Evolutionary conservation across 2,329 filamentous ascomycete genomes (phyloP).

Genomic region (Apiospora rasikravindrae): DNA sequence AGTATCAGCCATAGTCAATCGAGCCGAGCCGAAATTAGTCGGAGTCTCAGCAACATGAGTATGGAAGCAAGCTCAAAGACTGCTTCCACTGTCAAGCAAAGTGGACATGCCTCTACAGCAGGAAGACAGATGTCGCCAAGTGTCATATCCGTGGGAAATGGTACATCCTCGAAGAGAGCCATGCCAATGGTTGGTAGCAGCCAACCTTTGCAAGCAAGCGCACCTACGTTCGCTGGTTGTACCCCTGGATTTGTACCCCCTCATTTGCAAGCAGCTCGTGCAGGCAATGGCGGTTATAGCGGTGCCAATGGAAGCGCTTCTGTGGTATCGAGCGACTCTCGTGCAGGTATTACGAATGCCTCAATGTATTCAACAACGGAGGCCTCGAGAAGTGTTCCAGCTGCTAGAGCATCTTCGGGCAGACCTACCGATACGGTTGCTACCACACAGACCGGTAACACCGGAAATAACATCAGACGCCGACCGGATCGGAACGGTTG

Average conservation of each 20-base stretch:
- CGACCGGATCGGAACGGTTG: constrained; percentile 12
- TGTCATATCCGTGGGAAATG: not conserved
- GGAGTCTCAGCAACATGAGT: not conserved
- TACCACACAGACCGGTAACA: not conserved
- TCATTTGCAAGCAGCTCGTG: not conserved
- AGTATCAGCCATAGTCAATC: not conserved
- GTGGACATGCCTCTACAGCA: not conserved
- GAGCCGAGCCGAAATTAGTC: not conserved
- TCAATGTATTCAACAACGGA: not conserved
- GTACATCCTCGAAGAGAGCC: not conserved
- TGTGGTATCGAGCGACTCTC: not conserved
- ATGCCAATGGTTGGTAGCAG: not conserved
- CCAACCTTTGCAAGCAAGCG: too few relatives aligned
- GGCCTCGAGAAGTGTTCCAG: not conserved
- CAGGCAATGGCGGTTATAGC: not conserved
- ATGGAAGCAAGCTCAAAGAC: not conserved
- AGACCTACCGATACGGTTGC: not conserved
- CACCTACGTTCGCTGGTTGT: not conserved
- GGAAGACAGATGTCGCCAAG: too few relatives aligned
- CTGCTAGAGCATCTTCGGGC: not conserved
- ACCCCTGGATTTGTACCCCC: not conserved
- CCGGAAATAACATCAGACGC: not conserved
- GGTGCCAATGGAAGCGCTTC: not conserved
- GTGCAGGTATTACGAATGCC: not conserved
- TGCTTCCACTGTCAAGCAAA: not conserved